Evolutionary conservation across 2,329 filamentous ascomycete genomes (phyloP), one percentile per base, ranked within the genome.

Genomic region (Ascosphaera apis): DNA sequence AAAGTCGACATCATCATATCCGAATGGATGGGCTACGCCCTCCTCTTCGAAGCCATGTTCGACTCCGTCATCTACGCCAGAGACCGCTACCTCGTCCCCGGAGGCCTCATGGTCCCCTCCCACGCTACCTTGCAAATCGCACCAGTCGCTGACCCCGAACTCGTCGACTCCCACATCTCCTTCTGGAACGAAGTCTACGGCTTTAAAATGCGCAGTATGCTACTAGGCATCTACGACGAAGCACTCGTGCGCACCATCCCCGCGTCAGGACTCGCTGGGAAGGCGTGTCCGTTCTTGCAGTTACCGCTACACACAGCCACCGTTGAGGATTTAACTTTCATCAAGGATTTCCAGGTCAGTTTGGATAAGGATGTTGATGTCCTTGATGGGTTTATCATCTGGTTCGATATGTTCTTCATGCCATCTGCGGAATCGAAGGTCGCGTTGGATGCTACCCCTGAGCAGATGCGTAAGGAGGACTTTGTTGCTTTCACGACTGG

Each of bases 1-100:
- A 63, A 84, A 48, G 84, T 93, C 33, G 86, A 95, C 56, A 76
- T 95, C 48, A 92, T 95, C 50, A 76, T 95, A 41, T 91, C 80
- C 40, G 84, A 95, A 55, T 95, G 84, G 84, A 95, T 95, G 84
- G 84, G 84, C 19, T 95, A 95, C 53, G 80, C 76, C 43, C 66
- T 93, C 13, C 66, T 93, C 4, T 95, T 91, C 54, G 84, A 95
- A 57, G 82, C 83, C 38, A 95, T 95, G 84, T 71, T 95, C 18
- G 82, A 88, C 43, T 91, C 81, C 34, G 81, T 95, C 15, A 66
- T 95, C 35, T 86, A 72, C 49, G 86, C 86, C 31, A 69, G 84
- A 41, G 84, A 95, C 56, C 72, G 70, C 45, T 93, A 92, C 54
- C 70, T 95, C 16, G 72, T 69, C 40, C 69, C 76, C 1, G 75